These are phyloP conservation scores for Neofusicoccum cordaticola DNA, from an alignment of 2,329 filamentous ascomycete species.

Conservation along the genomic window DNA sequence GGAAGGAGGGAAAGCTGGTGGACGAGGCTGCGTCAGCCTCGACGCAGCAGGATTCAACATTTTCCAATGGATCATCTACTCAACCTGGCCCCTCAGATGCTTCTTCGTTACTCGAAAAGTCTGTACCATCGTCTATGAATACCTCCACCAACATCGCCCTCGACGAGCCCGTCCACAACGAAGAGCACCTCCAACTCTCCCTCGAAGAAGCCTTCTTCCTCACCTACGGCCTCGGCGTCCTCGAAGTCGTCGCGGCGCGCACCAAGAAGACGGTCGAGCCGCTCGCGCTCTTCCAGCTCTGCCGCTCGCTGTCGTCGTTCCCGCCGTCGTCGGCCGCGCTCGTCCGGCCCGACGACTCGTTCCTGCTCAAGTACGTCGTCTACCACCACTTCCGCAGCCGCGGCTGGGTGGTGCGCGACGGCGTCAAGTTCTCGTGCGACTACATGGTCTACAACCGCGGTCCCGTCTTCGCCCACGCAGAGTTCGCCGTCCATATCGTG, in stretches of 20 bases:
- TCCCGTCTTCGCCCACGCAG: conserved; percentile 90
- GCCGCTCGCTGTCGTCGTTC: conserved; percentile 68
- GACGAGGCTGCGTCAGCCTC: conserved; percentile 5
- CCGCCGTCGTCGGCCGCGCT: conserved; percentile 49
- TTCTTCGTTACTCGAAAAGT: neutral
- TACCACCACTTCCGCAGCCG: conserved; percentile 96
- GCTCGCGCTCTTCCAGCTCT: conserved; percentile 53
- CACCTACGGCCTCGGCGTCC: conserved; percentile 71
- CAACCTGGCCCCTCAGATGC: neutral
- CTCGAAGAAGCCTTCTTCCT: conserved; percentile 92
- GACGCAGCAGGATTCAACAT: too few relatives aligned
- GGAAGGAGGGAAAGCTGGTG: conserved; percentile 48
- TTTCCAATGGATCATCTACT: neutral
- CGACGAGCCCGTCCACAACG: conserved; percentile 41
- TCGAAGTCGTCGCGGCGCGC: conserved; percentile 54
- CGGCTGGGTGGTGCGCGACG: conserved; percentile 89
- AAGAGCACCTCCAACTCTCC: conserved; percentile 90
- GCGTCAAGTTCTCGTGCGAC: conserved; percentile 92
- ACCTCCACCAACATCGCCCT: neutral
- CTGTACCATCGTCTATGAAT: neutral
- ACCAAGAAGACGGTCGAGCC: conserved; percentile 51
- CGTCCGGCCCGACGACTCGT: conserved; percentile 73
- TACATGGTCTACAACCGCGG: conserved; percentile 93
- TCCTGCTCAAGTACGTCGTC: conserved; percentile 80
- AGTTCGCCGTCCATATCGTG: conserved; percentile 82